Evolutionary conservation across 2,329 filamentous ascomycete species (phyloP), one percentile per base, ranked within the genome.

Genomic region (Fusarium compactum): DNA sequence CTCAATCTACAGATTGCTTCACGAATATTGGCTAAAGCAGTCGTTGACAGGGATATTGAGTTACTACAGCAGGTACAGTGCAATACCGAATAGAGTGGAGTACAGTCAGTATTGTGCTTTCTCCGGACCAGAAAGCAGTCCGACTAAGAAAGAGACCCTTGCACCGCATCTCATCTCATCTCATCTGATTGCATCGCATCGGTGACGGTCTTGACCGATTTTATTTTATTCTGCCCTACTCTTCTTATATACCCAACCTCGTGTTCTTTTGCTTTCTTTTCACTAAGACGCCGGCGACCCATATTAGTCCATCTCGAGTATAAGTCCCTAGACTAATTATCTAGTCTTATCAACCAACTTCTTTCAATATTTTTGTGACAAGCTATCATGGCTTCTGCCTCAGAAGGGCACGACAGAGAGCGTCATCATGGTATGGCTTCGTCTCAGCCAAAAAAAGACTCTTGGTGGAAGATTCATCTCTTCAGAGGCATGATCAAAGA

Each of bases 401-500:
- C 58, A n/a, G 34, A 53, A 22, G 54, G 62, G 18, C 43, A 53
- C 57, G 55, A 53, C 43, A 72, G 53, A 44, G 40, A 45, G 20
- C 43, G 44, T 22, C 40, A 41, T 20, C 24, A 53, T 27, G 48
- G 41, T n/a, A 41, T 59, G 30, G 25, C 61, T 10, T 70, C 62
- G 8, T 44, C 48, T 20, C 63, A 44, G 5, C 16, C 34, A 16
- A 51, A 62, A 22, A 55, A 52, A 15, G 75, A 76, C 8, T 44
- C 72, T 12, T 95, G 93, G 93, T 96, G 92, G 91, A 91, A 87
- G 76, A 87, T 95, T 25, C 86, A 85, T 52, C 83, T 92, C 52
- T 95, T 95, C 79, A 88, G 88, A 40, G 94, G 94, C 75, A 97
- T 97, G 89, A 78, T 90, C 62, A 90, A 92, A 76, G 94, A 97